A percentile compares a stretch with the other conserved stretches of the same genome.
These are phyloP conservation scores for Yamadazyma mexicana DNA, from an alignment of 1,139 yeast species.

Conservation along the genomic window DNA sequence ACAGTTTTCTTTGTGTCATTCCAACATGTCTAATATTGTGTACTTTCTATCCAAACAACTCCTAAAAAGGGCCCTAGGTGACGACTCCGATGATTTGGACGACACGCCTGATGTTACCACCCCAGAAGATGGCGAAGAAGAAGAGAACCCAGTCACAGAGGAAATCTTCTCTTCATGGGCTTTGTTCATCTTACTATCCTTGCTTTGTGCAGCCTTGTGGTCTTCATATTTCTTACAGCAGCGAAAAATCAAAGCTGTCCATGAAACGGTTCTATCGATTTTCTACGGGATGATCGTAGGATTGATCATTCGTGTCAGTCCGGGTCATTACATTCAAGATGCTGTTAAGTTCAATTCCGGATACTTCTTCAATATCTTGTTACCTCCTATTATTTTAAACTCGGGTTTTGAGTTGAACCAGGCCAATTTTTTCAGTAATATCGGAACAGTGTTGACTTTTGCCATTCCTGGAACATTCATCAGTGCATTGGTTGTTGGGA, in stretches of 20 bases:
- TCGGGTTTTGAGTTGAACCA: slow-evolving; percentile 97
- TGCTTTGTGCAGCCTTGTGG: slow-evolving; percentile 89
- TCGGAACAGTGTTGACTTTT: slow-evolving; percentile 87
- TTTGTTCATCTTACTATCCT: slow-evolving; percentile 74
- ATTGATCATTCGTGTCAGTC: slow-evolving; percentile 79
- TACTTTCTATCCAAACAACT: slow-evolving; percentile 8
- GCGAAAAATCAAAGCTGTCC: slow-evolving; percentile 87
- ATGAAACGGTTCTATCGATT: slow-evolving; percentile 93
- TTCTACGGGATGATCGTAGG: slow-evolving; percentile 98
- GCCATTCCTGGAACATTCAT: slow-evolving; percentile 97
- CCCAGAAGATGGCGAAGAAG: slow-evolving; percentile 62
- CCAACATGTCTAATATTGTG: slow-evolving; percentile 6
- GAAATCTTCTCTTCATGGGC: slow-evolving; percentile 99
- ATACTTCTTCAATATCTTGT: slow-evolving; percentile 87
- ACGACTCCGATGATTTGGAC: slow-evolving; percentile 26
- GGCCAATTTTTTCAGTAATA: slow-evolving; percentile 88
- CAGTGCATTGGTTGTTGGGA: slow-evolving; percentile 85
- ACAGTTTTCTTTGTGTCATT: not conserved
- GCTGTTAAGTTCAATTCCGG: slow-evolving; percentile 94
- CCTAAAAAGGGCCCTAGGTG: slow-evolving; percentile 16
- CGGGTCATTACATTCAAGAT: slow-evolving; percentile 96
- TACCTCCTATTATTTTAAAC: slow-evolving; percentile 95
- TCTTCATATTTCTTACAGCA: slow-evolving; percentile 92
- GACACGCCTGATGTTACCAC: slow-evolving; percentile 49
- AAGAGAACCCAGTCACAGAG: slow-evolving; percentile 88